phyloP scores from a whole-genome alignment of 768 basidiomycete genomes.

The Hortiboletus flavorubellus region DNA sequence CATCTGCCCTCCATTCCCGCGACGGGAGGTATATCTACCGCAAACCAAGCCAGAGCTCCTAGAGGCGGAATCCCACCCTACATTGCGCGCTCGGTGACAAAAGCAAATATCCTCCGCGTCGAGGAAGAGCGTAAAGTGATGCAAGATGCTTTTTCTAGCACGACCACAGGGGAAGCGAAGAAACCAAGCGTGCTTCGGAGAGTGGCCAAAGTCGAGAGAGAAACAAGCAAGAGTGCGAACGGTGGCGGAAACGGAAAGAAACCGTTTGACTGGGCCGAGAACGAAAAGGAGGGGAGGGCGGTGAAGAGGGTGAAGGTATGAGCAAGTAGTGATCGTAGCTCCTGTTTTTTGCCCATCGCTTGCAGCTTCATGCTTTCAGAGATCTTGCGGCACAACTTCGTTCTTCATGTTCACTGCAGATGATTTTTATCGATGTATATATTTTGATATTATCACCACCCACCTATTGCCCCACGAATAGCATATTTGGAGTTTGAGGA shows the following conservation, averaged over 20 bases:
- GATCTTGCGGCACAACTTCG: constrained; percentile 8
- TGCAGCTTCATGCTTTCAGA: constrained; percentile 10
- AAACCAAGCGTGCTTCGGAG: constrained; percentile 30
- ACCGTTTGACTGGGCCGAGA: constrained; percentile 70
- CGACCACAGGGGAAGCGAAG: constrained; percentile 2
- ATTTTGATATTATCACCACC: neutral
- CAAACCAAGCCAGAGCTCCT: constrained; percentile 19
- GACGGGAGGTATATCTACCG: neutral
- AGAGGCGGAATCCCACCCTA: constrained; percentile 31
- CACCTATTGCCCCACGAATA: neutral
- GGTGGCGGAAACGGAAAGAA: constrained; percentile 11
- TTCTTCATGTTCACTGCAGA: constrained; percentile 7
- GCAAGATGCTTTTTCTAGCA: constrained; percentile 10
- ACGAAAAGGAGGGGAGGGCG: constrained; percentile 47
- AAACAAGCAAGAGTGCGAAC: neutral
- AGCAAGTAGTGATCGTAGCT: neutral
- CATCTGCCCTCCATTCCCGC: neutral
- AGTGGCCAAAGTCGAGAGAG: neutral
- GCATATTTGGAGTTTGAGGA: neutral
- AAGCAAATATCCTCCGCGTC: constrained; percentile 20
- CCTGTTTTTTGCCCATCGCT: neutral
- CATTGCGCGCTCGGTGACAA: constrained; percentile 31
- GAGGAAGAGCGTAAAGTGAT: constrained; percentile 25
- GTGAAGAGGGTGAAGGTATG: constrained; percentile 17
- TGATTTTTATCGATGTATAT: neutral